Evolutionary conservation across 148 eudicot genomes (phyloP).

Genomic region (Vaccinium darrowii): DNA sequence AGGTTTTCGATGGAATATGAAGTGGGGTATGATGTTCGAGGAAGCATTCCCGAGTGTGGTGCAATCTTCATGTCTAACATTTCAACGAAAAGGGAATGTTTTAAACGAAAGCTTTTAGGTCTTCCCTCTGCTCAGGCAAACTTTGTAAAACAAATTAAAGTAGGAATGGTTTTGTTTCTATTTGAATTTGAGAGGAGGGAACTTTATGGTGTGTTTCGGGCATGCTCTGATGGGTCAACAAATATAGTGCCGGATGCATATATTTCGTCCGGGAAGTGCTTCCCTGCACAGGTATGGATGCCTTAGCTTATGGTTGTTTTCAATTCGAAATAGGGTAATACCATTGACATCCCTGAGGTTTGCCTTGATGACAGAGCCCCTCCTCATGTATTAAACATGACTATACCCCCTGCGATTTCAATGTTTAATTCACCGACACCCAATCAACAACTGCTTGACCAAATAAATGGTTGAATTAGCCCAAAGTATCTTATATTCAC

Average conservation of each 20-base stretch:
- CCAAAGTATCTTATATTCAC: too few relatives aligned
- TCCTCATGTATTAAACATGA: too few relatives aligned
- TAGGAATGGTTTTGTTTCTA: constrained; percentile 73
- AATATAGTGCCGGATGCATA: constrained; percentile 50
- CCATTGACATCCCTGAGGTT: too few relatives aligned
- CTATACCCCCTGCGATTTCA: too few relatives aligned
- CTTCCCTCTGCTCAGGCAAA: constrained; percentile 40
- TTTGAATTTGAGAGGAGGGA: constrained; percentile 55
- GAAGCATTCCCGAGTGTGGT: constrained; percentile 50
- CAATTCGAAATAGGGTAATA: background rate
- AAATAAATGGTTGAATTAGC: too few relatives aligned
- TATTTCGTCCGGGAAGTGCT: constrained; percentile 36
- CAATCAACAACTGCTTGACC: too few relatives aligned
- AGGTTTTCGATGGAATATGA: constrained; percentile 24
- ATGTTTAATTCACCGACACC: too few relatives aligned
- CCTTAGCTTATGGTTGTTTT: constrained; percentile 3
- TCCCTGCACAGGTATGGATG: constrained; percentile 70
- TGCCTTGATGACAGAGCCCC: too few relatives aligned
- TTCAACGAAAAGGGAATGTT: constrained; percentile 50
- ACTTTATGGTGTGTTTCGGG: constrained; percentile 71
- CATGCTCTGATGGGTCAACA: constrained; percentile 60
- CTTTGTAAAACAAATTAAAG: constrained; percentile 61
- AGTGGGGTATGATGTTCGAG: constrained; percentile 27
- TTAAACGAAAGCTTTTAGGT: constrained; percentile 47
- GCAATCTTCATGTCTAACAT: constrained; percentile 66